Base-by-base conservation (phyloP, 495 filamentous ascomycete species). In the Chaetomium cochliodes region DNA sequence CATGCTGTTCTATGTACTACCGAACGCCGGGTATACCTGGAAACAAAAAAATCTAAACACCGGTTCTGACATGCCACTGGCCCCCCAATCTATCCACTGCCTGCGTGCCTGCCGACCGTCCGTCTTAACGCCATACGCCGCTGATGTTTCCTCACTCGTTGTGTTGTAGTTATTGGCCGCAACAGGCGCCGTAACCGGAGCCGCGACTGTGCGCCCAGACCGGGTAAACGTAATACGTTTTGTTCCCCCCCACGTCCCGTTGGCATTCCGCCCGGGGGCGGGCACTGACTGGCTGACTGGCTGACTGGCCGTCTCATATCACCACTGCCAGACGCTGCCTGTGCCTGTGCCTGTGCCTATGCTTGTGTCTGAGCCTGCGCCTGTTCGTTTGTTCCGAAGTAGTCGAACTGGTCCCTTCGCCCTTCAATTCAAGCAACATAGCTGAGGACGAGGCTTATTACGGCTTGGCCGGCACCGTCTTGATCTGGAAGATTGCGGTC, bases 401-500 rank as follows among this genome's bases (percentile, higher is more conserved):
- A n/a, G n/a, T n/a, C n/a, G n/a, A n/a, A n/a, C n/a, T n/a, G n/a
- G n/a, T n/a, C n/a, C n/a, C n/a, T n/a, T n/a, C n/a, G n/a, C n/a
- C n/a, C n/a, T n/a, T n/a, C n/a, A n/a, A n/a, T n/a, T n/a, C n/a
- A n/a, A n/a, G n/a, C n/a, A n/a, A 6, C 7, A 52, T 26, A 26
- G 50, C 3, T 13, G n/a, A 28, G 37, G 20, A 18, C 0, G 33
- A 7, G 30, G n/a, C 28, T 55, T 51, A 46, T 25, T 7, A 66
- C 37, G 61, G 73, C 72, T 87, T 90, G 55, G 82, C 75, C 53
- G 84, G 79, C 25, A 88, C 77, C 12, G 90, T 96, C 81, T 96
- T 96, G 78, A 98, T 97, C 78, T 98, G 96, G 77, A 98, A 98
- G 1, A 90, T 92, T 53, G 93, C 94, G 5, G 84, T 84, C 9